Conservation (phyloP, 257 asterid genomes). For the Gentiana dahurica region DNA sequence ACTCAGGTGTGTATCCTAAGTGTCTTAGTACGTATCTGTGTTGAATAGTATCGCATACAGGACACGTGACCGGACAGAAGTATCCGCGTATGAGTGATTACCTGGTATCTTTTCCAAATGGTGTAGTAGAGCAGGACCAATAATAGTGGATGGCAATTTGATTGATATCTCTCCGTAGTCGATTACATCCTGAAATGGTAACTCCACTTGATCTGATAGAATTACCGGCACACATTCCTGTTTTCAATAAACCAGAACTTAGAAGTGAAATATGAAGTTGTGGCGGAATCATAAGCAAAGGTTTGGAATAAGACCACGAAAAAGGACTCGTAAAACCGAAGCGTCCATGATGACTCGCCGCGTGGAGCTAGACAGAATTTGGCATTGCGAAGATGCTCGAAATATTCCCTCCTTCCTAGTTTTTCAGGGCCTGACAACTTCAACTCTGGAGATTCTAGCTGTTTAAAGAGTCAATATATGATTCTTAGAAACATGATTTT, state of each 20-base stretch:
- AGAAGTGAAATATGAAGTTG: neutral
- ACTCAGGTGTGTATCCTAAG: too few species aligned
- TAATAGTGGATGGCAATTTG: slow-evolving; percentile 81
- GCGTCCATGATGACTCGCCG: slow-evolving; percentile 99
- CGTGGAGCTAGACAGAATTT: slow-evolving; percentile 96
- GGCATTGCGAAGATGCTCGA: slow-evolving; percentile 84
- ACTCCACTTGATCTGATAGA: slow-evolving; percentile 82
- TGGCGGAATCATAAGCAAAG: slow-evolving; percentile 2
- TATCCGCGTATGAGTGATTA: slow-evolving; percentile 5
- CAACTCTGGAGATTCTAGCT: slow-evolving; percentile 99
- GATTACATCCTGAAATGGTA: slow-evolving; percentile 73
- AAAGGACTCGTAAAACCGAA: slow-evolving; percentile 93
- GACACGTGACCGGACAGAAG: too few species aligned
- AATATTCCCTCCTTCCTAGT: slow-evolving; percentile 71
- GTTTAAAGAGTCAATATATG: slow-evolving; percentile 52
- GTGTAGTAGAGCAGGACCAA: slow-evolving; percentile 61
- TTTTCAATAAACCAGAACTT: slow-evolving; percentile 10
- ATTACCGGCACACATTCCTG: slow-evolving; percentile 97
- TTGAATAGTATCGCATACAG: too few species aligned
- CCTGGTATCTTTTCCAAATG: slow-evolving; percentile 90
- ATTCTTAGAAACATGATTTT: slow-evolving; percentile 24
- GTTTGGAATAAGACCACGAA: slow-evolving; percentile 60
- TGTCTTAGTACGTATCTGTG: too few species aligned
- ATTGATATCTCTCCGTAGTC: slow-evolving; percentile 74
- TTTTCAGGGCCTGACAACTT: slow-evolving; percentile 84